phyloP scores from a whole-genome alignment of 2,329 filamentous ascomycete genomes.

The Xylaria sp. region DNA sequence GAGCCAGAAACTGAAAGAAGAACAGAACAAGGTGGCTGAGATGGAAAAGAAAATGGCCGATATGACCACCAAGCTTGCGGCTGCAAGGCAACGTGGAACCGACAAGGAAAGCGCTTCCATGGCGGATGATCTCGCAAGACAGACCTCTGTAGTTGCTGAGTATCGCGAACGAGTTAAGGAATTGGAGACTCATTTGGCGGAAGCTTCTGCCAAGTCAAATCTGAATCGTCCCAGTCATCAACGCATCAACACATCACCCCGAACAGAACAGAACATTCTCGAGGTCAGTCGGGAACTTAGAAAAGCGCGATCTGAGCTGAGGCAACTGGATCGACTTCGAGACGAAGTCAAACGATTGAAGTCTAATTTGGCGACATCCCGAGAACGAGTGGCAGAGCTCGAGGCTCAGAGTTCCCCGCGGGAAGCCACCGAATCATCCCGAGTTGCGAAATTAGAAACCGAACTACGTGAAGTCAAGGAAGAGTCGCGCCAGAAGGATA shows the following conservation, averaged over 20 bases:
- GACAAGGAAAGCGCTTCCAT: constrained; percentile 60
- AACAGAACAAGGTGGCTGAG: constrained; percentile 71
- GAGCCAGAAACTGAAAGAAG: constrained; percentile 72
- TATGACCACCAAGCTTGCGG: constrained; percentile 66
- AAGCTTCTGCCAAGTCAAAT: constrained; percentile 53
- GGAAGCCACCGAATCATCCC: constrained; percentile 44
- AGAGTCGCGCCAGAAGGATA: constrained; percentile 59
- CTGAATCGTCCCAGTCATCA: constrained; percentile 49
- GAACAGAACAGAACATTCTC: constrained; percentile 62
- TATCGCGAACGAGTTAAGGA: constrained; percentile 70
- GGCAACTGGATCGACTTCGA: constrained; percentile 62
- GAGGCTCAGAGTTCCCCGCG: constrained; percentile 51
- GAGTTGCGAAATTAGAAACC: constrained; percentile 55
- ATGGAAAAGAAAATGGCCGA: constrained; percentile 73
- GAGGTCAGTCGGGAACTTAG: constrained; percentile 67
- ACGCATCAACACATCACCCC: constrained; percentile 58
- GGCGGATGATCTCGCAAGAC: constrained; percentile 65
- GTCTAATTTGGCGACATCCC: constrained; percentile 59
- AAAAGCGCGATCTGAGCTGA: constrained; percentile 64
- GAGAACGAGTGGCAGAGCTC: constrained; percentile 56
- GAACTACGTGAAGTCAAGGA: constrained; percentile 59
- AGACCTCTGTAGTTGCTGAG: constrained; percentile 67
- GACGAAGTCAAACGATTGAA: constrained; percentile 65
- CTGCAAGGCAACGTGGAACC: constrained; percentile 51
- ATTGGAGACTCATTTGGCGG: constrained; percentile 63